phyloP scores from a whole-genome alignment of 2,329 filamentous ascomycete species.

The Epichloe hybrida region DNA sequence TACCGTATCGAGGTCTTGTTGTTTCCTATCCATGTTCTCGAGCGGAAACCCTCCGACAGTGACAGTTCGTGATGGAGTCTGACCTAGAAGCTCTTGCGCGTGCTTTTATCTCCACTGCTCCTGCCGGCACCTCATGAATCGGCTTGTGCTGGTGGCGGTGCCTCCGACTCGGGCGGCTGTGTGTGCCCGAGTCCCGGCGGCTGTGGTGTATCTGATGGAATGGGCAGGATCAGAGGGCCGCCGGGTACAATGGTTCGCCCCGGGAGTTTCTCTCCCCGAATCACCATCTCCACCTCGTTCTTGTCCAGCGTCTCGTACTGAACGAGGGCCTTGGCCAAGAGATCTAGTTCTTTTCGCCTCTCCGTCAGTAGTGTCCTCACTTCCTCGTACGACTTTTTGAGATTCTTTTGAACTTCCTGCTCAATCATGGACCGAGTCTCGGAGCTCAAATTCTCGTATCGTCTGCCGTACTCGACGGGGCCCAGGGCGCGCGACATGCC shows the following conservation, averaged over 20 bases:
- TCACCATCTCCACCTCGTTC: conserved; percentile 80
- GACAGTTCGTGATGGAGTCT: no score
- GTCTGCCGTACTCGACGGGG: conserved; percentile 73
- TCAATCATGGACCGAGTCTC: conserved; percentile 83
- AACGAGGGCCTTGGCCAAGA: conserved; percentile 76
- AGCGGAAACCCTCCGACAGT: no score
- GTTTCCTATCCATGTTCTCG: no score
- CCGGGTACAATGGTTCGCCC: conserved; percentile 48
- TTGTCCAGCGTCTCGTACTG: conserved; percentile 88
- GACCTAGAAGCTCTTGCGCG: no score
- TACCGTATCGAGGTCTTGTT: no score
- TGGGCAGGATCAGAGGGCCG: conserved; percentile 26
- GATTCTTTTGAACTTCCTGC: conserved; percentile 68
- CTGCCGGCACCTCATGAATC: conserved; percentile 13
- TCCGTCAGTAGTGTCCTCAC: conserved; percentile 57
- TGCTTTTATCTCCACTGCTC: no score
- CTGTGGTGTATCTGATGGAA: conserved; percentile 21
- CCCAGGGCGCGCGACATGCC: conserved; percentile 84
- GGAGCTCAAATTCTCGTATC: conserved; percentile 70
- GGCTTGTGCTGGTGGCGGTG: conserved; percentile 19
- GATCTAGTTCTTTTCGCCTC: conserved; percentile 73
- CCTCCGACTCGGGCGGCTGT: conserved; percentile 18
- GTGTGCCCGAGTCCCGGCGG: conserved; percentile 23
- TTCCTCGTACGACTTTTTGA: conserved; percentile 69
- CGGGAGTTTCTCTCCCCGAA: conserved; percentile 70